Evolutionary conservation across 345 rosid genomes (phyloP).

Genomic region (Euclidium syriacum): DNA sequence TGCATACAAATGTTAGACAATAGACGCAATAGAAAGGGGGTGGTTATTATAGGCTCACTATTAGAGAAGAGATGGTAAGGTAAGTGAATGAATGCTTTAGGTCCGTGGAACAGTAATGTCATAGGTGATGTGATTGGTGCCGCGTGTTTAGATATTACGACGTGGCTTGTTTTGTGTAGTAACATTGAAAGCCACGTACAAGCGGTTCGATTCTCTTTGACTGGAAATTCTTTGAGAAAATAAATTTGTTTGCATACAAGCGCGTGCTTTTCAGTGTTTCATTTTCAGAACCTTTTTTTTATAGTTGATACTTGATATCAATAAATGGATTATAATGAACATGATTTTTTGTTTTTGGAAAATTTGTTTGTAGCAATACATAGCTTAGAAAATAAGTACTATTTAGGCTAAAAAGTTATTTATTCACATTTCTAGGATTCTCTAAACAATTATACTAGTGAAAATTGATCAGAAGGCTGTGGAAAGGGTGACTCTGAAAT

Average conservation of each 20-base stretch:
- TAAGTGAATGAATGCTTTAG: conserved; percentile 16
- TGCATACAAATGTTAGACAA: conserved; percentile 11
- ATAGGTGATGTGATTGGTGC: background rate
- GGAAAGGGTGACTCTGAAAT: no score
- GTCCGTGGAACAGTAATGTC: conserved; percentile 25
- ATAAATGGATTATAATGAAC: background rate
- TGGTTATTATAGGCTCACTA: conserved; percentile 17
- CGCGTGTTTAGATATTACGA: conserved; percentile 19
- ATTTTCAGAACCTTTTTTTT: no score
- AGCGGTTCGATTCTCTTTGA: conserved; percentile 14
- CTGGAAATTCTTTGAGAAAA: background rate
- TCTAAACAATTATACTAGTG: no score
- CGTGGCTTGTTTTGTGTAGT: conserved; percentile 7
- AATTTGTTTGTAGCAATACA: background rate
- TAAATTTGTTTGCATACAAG: background rate
- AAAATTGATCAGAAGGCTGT: no score
- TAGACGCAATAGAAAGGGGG: background rate
- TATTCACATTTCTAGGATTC: no score
- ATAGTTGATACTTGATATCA: no score
- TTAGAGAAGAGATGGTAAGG: conserved; percentile 17
- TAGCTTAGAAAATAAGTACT: background rate
- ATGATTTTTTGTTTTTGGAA: background rate
- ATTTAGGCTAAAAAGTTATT: background rate
- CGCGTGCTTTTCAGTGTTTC: background rate
- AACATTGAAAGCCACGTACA: background rate